These are phyloP conservation scores for Leptomonas pyrrhocoris DNA, from an alignment of 208 protist species.

Conservation along the genomic window DNA sequence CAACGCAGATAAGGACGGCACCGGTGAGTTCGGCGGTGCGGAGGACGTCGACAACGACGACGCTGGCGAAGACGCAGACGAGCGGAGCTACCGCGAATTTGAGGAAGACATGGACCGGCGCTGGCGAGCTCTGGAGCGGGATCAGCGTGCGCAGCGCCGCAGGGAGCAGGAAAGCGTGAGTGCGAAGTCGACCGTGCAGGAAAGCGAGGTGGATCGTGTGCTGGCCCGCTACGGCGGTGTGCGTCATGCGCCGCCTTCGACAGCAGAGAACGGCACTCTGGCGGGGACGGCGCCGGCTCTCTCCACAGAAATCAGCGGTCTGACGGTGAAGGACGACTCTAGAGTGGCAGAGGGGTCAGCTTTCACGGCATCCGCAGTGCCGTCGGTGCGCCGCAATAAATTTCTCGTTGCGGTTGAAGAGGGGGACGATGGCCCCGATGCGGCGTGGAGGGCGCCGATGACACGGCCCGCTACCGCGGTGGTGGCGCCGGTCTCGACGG, in stretches of 20 bases:
- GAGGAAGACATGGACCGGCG: conserved; percentile 34
- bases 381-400: conserved; percentile 14
- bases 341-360: not conserved
- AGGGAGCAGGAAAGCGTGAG: conserved; percentile 13
- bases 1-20: not conserved
- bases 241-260: conserved; percentile 1
- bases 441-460: not conserved
- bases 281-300: not conserved
- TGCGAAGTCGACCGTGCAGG: not conserved
- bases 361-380: not conserved
- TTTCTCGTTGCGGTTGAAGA: conserved; percentile 25
- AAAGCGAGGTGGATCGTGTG: conserved; percentile 22
- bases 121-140: conserved; percentile 31
- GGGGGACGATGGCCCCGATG: conserved; percentile 5
- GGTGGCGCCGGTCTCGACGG: not conserved
- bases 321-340: not conserved
- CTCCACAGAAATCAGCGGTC: not conserved
- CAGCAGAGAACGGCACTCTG: not conserved
- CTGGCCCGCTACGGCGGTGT: conserved; percentile 33
- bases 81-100: conserved; percentile 27
- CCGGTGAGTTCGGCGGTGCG: not conserved
- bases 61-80: conserved; percentile 29
- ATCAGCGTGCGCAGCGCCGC: conserved; percentile 30
- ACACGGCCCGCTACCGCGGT: not conserved
- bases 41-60: not conserved